These are phyloP conservation scores for Chlorella ohadii DNA, from an alignment of 139 green algal genomes.

Conservation along the genomic window DNA sequence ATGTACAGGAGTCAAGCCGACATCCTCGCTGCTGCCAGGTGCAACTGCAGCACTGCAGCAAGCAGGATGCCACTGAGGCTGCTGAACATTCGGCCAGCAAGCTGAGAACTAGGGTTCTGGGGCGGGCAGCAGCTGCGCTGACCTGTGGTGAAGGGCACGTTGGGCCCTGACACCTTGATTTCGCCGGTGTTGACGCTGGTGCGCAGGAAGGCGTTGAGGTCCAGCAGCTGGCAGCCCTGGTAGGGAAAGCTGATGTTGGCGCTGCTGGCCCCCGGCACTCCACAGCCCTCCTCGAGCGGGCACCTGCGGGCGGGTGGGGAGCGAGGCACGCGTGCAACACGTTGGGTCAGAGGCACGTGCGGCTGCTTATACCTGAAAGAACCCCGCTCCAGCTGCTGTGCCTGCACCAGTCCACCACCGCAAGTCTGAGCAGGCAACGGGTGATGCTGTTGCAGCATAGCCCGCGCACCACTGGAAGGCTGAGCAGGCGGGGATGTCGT, in stretches of 20 bases:
- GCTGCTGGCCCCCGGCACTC: not conserved
- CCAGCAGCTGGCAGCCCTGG: constrained; percentile 45
- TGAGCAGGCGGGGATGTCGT: constrained; percentile 11
- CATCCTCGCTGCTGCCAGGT: no score
- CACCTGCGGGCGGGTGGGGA: constrained; percentile 5
- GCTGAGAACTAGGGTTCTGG: no score
- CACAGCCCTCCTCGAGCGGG: constrained; percentile 22
- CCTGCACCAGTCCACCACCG: not conserved
- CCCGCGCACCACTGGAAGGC: constrained; percentile 24
- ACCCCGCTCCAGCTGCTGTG: not conserved
- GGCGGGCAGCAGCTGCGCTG: not conserved
- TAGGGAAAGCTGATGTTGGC: constrained; percentile 33
- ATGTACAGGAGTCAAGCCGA: no score
- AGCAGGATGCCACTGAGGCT: no score
- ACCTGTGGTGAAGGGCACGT: constrained; percentile 34
- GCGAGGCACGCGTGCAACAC: no score
- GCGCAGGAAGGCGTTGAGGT: constrained; percentile 28
- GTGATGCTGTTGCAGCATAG: not conserved
- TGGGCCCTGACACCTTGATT: constrained; percentile 2
- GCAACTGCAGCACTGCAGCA: no score
- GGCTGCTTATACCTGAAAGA: not conserved
- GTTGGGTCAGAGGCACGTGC: no score
- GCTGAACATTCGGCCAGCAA: no score
- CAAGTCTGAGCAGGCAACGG: not conserved
- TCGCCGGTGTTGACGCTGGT: constrained; percentile 11